Conservation (phyloP, 345 rosid species). For the Eutrema yunnanense region DNA sequence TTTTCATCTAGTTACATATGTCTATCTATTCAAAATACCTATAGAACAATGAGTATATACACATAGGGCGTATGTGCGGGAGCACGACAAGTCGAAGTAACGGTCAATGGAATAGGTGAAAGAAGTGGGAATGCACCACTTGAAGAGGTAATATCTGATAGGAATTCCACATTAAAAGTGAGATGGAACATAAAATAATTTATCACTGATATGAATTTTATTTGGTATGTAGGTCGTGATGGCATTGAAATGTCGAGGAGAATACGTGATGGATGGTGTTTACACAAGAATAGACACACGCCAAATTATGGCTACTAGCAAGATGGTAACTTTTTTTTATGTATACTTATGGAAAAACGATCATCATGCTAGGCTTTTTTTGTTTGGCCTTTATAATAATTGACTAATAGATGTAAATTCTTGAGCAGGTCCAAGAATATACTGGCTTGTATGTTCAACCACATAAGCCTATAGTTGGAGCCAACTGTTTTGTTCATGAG, state of each 20-base stretch:
- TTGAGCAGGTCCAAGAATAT: constrained; percentile 71
- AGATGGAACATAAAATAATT: too few species aligned
- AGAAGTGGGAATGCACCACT: constrained; percentile 95
- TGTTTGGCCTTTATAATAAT: not conserved
- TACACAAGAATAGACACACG: constrained; percentile 59
- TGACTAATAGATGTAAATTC: not conserved
- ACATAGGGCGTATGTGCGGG: constrained; percentile 74
- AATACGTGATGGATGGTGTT: constrained; percentile 55
- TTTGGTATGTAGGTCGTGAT: constrained; percentile 58
- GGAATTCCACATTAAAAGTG: too few species aligned
- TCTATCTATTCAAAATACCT: not conserved
- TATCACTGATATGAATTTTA: not conserved
- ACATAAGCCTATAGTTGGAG: constrained; percentile 91
- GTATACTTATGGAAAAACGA: not conserved
- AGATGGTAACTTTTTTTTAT: constrained; percentile 49
- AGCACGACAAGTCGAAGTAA: constrained; percentile 49
- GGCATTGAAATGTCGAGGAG: constrained; percentile 84
- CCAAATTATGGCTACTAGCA: constrained; percentile 81
- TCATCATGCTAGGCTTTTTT: not conserved
- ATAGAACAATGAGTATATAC: not conserved
- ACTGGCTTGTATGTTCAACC: constrained; percentile 75
- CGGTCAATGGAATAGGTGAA: constrained; percentile 70
- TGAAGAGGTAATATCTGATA: constrained; percentile 59
- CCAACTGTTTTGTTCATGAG: constrained; percentile 48
- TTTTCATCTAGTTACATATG: not conserved